phyloP scores from a whole-genome alignment of 352 stramenopile species.

The Phytophthora macrochlamydospora region DNA sequence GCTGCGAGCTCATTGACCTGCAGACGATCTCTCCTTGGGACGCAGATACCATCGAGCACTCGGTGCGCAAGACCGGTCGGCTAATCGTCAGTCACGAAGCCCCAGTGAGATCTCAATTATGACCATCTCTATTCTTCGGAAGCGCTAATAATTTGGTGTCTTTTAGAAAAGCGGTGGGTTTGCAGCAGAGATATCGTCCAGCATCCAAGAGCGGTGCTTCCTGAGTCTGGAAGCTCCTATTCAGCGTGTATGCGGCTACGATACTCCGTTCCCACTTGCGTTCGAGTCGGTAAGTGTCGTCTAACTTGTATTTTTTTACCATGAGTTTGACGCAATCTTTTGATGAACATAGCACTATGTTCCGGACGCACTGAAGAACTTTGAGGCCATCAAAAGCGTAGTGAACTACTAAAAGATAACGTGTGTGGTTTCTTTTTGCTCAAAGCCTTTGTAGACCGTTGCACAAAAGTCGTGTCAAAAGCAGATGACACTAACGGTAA shows the following conservation, averaged over 20 bases:
- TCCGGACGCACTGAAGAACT: slow-evolving; percentile 94
- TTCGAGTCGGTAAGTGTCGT: slow-evolving; percentile 90
- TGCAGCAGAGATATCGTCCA: slow-evolving; percentile 95
- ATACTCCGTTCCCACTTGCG: slow-evolving; percentile 97
- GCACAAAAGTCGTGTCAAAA: no score
- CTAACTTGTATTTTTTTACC: background rate
- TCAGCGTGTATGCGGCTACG: slow-evolving; percentile 94
- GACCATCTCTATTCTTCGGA: no score
- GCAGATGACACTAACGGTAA: no score
- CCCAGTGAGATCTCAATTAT: slow-evolving; percentile 49
- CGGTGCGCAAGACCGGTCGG: slow-evolving; percentile 97
- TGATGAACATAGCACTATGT: slow-evolving; percentile 81
- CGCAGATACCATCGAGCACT: slow-evolving; percentile 92
- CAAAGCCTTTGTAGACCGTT: no score
- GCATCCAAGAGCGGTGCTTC: slow-evolving; percentile 95
- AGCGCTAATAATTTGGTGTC: slow-evolving; percentile 6
- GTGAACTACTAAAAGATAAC: slow-evolving; percentile 74
- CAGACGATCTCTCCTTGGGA: slow-evolving; percentile 99
- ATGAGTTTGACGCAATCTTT: slow-evolving; percentile 1
- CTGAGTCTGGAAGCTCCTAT: slow-evolving; percentile 96
- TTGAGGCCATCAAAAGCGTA: slow-evolving; percentile 94
- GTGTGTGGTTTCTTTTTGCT: no score
- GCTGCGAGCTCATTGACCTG: slow-evolving; percentile 97
- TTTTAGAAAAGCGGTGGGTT: slow-evolving; percentile 91
- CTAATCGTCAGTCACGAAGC: slow-evolving; percentile 97